Percentiles rank a stretch among this genome's conserved stretches.
Conservation (phyloP, 495 filamentous ascomycete species). For the Cladorrhinum samala region DNA sequence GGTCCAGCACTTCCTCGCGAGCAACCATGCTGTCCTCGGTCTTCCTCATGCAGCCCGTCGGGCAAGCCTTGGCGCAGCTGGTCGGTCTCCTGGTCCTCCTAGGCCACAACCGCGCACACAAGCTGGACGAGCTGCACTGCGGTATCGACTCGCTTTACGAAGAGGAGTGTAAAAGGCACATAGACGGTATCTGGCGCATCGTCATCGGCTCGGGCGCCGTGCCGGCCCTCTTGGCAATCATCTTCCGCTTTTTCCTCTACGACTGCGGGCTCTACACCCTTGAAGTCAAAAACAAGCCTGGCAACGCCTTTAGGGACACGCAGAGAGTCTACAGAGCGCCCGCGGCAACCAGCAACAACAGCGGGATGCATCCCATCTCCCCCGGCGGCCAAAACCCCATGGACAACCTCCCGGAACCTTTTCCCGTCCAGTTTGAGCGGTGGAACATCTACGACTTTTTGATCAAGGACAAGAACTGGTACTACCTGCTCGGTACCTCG, state of each 20-base stretch:
- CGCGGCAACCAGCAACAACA: conserved; percentile 52
- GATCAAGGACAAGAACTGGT: conserved; percentile 31
- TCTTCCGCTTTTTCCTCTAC: conserved; percentile 72
- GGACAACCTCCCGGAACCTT: conserved; percentile 10
- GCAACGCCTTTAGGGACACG: conserved; percentile 57
- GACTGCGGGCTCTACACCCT: conserved; percentile 71
- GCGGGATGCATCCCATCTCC: conserved; percentile 59
- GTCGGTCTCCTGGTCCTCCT: conserved; percentile 59
- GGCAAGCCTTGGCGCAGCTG: conserved; percentile 61
- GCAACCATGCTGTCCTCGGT: conserved; percentile 74
- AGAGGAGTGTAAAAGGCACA: conserved; percentile 57
- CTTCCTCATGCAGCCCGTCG: conserved; percentile 75
- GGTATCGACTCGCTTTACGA: conserved; percentile 42
- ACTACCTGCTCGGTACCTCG: conserved; percentile 31
- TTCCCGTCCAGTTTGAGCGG: conserved; percentile 26
- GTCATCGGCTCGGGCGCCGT: conserved; percentile 70
- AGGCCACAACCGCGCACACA: conserved; percentile 59
- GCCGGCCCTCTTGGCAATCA: conserved; percentile 63
- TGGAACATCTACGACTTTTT: conserved; percentile 28
- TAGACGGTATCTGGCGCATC: conserved; percentile 74
- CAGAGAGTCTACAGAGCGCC: conserved; percentile 47
- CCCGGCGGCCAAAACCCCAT: conserved; percentile 13
- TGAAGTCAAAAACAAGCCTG: conserved; percentile 59
- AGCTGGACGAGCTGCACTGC: conserved; percentile 41
- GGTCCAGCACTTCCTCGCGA: conserved; percentile 63